phyloP scores from a whole-genome alignment of 495 filamentous ascomycete species.

The Penicillium simplicissimum region DNA sequence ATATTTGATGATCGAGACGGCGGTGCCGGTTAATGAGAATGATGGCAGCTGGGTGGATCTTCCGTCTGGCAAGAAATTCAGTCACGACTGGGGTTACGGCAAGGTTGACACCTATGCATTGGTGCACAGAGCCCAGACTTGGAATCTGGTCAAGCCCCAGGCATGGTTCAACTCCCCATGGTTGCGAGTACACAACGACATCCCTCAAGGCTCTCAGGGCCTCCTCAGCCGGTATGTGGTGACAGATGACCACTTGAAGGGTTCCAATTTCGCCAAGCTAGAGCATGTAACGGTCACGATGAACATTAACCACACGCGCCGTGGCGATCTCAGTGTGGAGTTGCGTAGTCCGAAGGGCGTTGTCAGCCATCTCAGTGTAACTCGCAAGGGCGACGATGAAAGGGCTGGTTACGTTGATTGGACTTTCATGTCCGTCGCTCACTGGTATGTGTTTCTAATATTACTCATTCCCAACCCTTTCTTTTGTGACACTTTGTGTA shows the following conservation, averaged over 20 bases:
- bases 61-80: constrained; percentile 78
- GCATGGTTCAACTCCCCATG: constrained; percentile 93
- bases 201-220: constrained; percentile 84
- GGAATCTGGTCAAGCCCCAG: constrained; percentile 92
- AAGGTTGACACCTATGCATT: constrained; percentile 87
- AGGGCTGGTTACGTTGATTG: constrained; percentile 83
- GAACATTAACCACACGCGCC: constrained; percentile 83
- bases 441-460: constrained; percentile 67
- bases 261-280: constrained; percentile 79
- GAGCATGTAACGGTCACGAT: constrained; percentile 98
- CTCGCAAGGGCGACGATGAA: constrained; percentile 63
- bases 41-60: constrained; percentile 80
- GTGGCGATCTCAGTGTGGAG: constrained; percentile 92
- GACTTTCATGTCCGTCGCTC: constrained; percentile 98
- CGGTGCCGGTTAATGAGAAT: constrained; percentile 74
- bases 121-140: constrained; percentile 82
- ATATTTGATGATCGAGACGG: constrained; percentile 82
- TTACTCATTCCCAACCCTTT: background rate
- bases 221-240: constrained; percentile 76
- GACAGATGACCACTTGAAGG: constrained; percentile 69
- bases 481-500: background rate
- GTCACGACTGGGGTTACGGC: constrained; percentile 92
- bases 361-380: constrained; percentile 78
- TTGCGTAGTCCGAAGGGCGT: constrained; percentile 80
- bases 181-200: constrained; percentile 80